Percentiles rank a stretch among this genome's conserved stretches.
Conservation (phyloP, 2,329 filamentous ascomycete species). For the Phyllosticta citribraziliensis region DNA sequence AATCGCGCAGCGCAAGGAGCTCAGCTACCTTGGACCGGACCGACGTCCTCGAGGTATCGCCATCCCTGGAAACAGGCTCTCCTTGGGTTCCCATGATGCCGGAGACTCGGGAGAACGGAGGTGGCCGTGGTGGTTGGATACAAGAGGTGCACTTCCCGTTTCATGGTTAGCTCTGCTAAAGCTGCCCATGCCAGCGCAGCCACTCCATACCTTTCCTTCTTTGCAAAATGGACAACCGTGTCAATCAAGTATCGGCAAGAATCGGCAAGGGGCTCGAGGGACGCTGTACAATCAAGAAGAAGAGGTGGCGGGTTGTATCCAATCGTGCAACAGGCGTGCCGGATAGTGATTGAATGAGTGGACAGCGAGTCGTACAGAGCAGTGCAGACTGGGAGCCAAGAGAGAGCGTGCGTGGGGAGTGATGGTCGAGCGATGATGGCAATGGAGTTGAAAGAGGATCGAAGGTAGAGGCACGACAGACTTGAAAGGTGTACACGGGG, state of each 20-base stretch:
- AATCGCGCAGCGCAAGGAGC: slow-evolving; percentile 31
- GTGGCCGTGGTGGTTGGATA: neutral
- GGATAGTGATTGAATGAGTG: slow-evolving; percentile 9
- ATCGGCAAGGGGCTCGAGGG: slow-evolving; percentile 1
- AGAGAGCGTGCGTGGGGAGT: neutral
- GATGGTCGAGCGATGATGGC: neutral
- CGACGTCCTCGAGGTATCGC: slow-evolving; percentile 15
- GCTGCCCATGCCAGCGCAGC: neutral
- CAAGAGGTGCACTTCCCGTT: neutral
- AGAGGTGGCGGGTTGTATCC: slow-evolving; percentile 8
- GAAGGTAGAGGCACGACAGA: neutral
- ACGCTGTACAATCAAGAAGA: slow-evolving; percentile 6
- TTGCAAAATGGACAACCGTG: neutral
- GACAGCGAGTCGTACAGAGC: slow-evolving; percentile 7
- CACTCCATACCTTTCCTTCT: neutral
- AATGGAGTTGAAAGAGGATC: neutral
- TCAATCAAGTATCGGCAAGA: slow-evolving; percentile 4
- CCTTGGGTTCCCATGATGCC: neutral
- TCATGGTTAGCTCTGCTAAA: neutral
- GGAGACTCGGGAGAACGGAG: neutral
- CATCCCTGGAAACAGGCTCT: neutral
- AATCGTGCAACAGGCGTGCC: slow-evolving; percentile 10
- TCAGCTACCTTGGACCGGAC: slow-evolving; percentile 32
- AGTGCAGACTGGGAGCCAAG: neutral
- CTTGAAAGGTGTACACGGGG: neutral